phyloP scores from a whole-genome alignment of 352 stramenopile genomes.

The Phytophthora tentaculata region DNA sequence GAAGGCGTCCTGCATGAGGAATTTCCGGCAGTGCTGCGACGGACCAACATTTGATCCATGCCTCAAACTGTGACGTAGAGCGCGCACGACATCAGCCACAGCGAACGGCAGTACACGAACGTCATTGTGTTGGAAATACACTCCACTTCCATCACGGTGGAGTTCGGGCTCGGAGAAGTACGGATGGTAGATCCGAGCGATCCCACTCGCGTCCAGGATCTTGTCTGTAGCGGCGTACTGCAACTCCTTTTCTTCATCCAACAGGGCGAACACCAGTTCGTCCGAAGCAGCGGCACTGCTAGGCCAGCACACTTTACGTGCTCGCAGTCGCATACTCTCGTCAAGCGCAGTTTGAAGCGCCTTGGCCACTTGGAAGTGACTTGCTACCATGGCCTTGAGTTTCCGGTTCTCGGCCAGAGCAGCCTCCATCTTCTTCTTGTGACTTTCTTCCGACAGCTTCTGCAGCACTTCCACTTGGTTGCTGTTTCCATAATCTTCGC shows the following conservation, averaged over 20 bases:
- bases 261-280: conserved; percentile 35
- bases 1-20: conserved; percentile 23
- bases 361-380: conserved; percentile 28
- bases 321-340: conserved; percentile 26
- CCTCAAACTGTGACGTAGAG: conserved; percentile 24
- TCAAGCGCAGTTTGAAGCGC: conserved; percentile 26
- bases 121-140: conserved; percentile 33
- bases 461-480: conserved; percentile 15
- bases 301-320: conserved; percentile 31
- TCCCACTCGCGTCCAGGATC: conserved; percentile 27
- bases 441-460: conserved; percentile 16
- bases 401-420: conserved; percentile 32
- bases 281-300: conserved; percentile 26
- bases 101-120: conserved; percentile 31
- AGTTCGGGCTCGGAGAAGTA: conserved; percentile 25
- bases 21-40: conserved; percentile 25
- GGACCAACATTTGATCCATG: conserved; percentile 25
- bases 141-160: conserved; percentile 6
- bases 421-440: conserved; percentile 9
- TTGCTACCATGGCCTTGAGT: conserved; percentile 19
- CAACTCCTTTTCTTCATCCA: conserved; percentile 38
- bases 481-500: background rate
- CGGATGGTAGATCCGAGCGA: conserved; percentile 28
- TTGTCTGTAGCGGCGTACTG: conserved; percentile 33
- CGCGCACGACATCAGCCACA: conserved; percentile 16